A percentile compares a stretch with the other conserved stretches of the same genome.
These are phyloP conservation scores for Zea luxurians DNA, from an alignment of 176 grass and related monocot species.

Conservation along the genomic window DNA sequence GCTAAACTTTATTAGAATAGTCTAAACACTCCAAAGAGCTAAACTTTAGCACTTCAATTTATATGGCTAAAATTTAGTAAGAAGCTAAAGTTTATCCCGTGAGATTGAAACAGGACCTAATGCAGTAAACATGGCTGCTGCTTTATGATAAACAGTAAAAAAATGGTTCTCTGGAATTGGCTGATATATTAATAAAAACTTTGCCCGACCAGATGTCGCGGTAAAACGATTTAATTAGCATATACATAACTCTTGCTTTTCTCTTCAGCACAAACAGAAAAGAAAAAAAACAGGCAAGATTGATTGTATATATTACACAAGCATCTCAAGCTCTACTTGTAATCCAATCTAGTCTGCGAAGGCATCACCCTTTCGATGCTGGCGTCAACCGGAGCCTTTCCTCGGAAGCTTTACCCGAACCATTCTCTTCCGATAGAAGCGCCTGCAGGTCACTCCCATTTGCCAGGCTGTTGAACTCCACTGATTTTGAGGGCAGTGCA, in stretches of 20 bases:
- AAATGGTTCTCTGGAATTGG: not conserved
- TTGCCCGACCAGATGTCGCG: not conserved
- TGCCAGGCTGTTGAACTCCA: conserved; percentile 90
- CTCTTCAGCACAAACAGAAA: conserved; percentile 8
- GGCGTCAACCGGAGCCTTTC: conserved; percentile 62
- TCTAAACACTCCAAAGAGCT: too few species aligned
- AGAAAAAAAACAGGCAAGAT: not conserved
- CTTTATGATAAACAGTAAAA: not conserved
- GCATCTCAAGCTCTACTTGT: conserved; percentile 29
- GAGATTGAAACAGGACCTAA: too few species aligned
- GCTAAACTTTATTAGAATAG: too few species aligned
- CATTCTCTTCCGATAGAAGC: conserved; percentile 58
- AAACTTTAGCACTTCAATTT: too few species aligned
- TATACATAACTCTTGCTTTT: not conserved
- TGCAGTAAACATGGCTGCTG: not conserved
- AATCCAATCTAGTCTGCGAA: conserved; percentile 27
- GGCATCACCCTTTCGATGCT: conserved; percentile 53
- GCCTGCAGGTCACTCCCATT: conserved; percentile 90
- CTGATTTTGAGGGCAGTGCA: conserved; percentile 76
- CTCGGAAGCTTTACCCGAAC: conserved; percentile 26
- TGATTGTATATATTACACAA: conserved; percentile 18
- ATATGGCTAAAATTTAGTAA: too few species aligned
- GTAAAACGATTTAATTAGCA: conserved; percentile 38
- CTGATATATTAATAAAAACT: not conserved
- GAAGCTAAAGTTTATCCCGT: too few species aligned